Conservation (phyloP, 371 early-diverging fungal genomes). For the Mortierella sp. region DNA sequence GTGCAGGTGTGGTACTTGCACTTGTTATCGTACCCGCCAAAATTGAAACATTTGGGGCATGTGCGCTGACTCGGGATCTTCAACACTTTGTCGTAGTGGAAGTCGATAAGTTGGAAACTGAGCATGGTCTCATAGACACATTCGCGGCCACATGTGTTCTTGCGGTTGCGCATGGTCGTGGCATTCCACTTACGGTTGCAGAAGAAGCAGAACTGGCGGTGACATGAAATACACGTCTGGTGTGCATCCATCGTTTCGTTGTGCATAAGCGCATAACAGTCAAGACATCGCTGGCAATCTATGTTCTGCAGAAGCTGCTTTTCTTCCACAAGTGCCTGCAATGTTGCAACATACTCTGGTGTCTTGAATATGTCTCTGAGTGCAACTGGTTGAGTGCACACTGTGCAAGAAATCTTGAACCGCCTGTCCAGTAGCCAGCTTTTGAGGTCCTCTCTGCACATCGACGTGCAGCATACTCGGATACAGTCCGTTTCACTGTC, state of each 20-base stretch:
- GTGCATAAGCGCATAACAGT: constrained; percentile 26
- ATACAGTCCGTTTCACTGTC: constrained; percentile 19
- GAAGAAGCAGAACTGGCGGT: constrained; percentile 29
- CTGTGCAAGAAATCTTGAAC: constrained; percentile 25
- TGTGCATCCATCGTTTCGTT: constrained; percentile 27
- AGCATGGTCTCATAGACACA: constrained; percentile 38
- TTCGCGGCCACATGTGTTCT: constrained; percentile 26
- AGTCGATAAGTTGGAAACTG: constrained; percentile 19
- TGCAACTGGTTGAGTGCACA: constrained; percentile 21
- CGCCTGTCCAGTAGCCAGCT: constrained; percentile 25
- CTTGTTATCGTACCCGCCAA: constrained; percentile 29
- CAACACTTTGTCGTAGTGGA: constrained; percentile 21
- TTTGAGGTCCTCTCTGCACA: constrained; percentile 24
- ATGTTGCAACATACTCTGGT: constrained; percentile 25
- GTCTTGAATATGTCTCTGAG: constrained; percentile 32
- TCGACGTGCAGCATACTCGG: constrained; percentile 23
- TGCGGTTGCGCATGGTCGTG: constrained; percentile 8
- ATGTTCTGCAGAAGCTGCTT: constrained; percentile 21
- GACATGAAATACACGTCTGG: constrained; percentile 18
- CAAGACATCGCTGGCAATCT: constrained; percentile 34
- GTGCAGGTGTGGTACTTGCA: constrained; percentile 37
- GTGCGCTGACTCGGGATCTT: constrained; percentile 27
- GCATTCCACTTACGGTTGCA: constrained; percentile 29
- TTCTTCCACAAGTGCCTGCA: constrained; percentile 27
- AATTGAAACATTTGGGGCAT: constrained; percentile 34